Evolutionary conservation across 306 rosid genomes (phyloP).

Genomic region (Rubus parviflorus): DNA sequence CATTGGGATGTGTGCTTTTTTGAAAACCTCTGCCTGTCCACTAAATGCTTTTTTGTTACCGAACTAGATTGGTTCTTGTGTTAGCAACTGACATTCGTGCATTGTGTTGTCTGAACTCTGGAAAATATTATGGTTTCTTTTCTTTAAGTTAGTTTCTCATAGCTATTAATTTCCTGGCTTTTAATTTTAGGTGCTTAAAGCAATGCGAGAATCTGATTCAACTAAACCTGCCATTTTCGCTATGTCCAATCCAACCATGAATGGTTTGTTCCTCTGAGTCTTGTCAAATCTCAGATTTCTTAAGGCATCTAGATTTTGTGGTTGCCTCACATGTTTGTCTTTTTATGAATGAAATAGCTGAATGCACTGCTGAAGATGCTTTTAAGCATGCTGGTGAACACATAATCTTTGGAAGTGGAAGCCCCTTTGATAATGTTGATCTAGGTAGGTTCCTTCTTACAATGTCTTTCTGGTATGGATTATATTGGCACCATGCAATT

Average conservation of each 20-base stretch:
- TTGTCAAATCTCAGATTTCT: conserved; percentile 33
- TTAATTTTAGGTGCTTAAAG: conserved; percentile 75
- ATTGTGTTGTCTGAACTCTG: background rate
- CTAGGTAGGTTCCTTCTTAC: conserved; percentile 56
- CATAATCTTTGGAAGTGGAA: conserved; percentile 94
- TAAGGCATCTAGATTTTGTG: conserved; percentile 15
- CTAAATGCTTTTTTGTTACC: background rate
- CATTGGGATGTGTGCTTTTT: conserved; percentile 27
- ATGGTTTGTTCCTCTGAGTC: conserved; percentile 69
- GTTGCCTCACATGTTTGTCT: conserved; percentile 6
- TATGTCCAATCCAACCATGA: conserved; percentile 98
- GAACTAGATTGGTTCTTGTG: background rate
- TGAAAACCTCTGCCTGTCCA: conserved; percentile 12
- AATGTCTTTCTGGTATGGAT: conserved; percentile 26
- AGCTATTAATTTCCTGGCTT: conserved; percentile 24
- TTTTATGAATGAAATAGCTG: conserved; percentile 58
- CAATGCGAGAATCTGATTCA: conserved; percentile 93
- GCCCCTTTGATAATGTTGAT: conserved; percentile 86
- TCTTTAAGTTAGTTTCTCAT: conserved; percentile 22
- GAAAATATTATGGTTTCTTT: background rate
- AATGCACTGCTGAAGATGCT: conserved; percentile 95
- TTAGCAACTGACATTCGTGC: background rate
- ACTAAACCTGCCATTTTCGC: conserved; percentile 95
- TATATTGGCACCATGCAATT: conserved; percentile 16
- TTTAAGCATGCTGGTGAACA: conserved; percentile 87